Evolutionary conservation across 345 rosid genomes (phyloP).

Genomic region (Psidium friedrichsthalianum): DNA sequence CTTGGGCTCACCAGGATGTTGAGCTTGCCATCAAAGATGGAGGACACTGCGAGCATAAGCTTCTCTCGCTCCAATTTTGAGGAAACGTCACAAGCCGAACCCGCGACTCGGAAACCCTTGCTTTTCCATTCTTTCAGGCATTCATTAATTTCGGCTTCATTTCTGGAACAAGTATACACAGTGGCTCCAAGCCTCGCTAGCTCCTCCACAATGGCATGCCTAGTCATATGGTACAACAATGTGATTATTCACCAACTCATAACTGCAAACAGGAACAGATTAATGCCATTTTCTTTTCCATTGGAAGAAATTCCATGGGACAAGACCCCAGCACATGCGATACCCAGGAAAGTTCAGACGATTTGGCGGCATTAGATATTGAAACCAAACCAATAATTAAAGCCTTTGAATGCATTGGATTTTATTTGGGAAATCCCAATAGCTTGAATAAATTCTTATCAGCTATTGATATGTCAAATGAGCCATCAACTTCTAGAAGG

Average conservation of each 20-base stretch:
- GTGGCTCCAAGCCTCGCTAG: constrained; percentile 26
- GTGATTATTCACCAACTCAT: not conserved
- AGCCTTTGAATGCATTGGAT: not conserved
- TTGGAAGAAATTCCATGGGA: not conserved
- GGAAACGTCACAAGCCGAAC: constrained; percentile 39
- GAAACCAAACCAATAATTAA: not conserved
- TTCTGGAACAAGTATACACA: constrained; percentile 63
- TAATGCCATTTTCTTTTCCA: not conserved
- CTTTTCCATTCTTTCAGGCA: constrained; percentile 23
- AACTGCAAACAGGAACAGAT: not conserved
- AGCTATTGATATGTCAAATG: not conserved
- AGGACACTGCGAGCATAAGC: constrained; percentile 29
- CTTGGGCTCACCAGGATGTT: constrained; percentile 40
- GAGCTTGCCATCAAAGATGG: constrained; percentile 37
- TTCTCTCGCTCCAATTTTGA: constrained; percentile 26
- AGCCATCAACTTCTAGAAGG: not conserved
- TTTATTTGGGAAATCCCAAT: not conserved
- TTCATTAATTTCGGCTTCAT: constrained; percentile 35
- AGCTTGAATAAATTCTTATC: not conserved
- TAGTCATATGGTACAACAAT: not conserved
- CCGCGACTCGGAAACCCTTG: constrained; percentile 26
- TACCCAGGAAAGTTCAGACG: not conserved
- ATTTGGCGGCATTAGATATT: not conserved
- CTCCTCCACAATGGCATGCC: constrained; percentile 53
- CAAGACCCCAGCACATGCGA: not conserved